Evolutionary conservation across 2,329 filamentous ascomycete species (phyloP).

Genomic region (Pseudogymnoascus sp.): DNA sequence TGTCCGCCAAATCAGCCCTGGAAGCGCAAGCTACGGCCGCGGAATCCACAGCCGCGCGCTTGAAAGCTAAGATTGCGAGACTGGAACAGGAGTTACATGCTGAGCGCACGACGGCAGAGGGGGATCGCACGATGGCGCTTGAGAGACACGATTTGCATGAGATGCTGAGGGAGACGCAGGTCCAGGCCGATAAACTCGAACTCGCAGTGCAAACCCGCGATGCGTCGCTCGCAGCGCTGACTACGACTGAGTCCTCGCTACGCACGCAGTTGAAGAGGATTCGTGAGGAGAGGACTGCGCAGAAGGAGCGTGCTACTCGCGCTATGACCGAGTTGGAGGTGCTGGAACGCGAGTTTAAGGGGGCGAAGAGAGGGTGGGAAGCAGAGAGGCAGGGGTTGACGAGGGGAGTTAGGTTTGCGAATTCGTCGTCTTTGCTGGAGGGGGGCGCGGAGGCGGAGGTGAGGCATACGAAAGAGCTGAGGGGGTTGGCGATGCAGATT

Average conservation of each 20-base stretch:
- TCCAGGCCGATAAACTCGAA: constrained; percentile 60
- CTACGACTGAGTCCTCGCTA: constrained; percentile 49
- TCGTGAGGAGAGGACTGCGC: constrained; percentile 52
- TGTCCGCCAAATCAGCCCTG: constrained; percentile 35
- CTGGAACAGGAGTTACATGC: constrained; percentile 41
- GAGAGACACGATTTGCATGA: constrained; percentile 52
- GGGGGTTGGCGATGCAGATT: constrained; percentile 80
- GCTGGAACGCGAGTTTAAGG: constrained; percentile 31
- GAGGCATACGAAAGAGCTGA: constrained; percentile 65
- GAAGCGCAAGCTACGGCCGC: constrained; percentile 31
- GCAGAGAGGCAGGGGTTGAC: constrained; percentile 35
- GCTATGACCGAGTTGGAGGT: constrained; percentile 19
- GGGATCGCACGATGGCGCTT: constrained; percentile 49
- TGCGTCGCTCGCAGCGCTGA: constrained; percentile 49
- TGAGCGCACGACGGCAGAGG: constrained; percentile 44
- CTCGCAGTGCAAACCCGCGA: constrained; percentile 63
- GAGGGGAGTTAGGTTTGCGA: constrained; percentile 31
- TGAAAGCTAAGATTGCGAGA: constrained; percentile 39
- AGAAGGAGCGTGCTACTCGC: constrained; percentile 17
- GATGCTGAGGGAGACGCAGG: constrained; percentile 52
- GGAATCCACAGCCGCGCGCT: constrained; percentile 38
- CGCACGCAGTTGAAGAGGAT: constrained; percentile 60
- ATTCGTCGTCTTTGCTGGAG: constrained; percentile 32
- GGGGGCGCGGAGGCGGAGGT: constrained; percentile 41
- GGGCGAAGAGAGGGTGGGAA: constrained; percentile 36